phyloP scores from a whole-genome alignment of 495 filamentous ascomycete genomes.

The Pyrenopolyporus hunteri region DNA sequence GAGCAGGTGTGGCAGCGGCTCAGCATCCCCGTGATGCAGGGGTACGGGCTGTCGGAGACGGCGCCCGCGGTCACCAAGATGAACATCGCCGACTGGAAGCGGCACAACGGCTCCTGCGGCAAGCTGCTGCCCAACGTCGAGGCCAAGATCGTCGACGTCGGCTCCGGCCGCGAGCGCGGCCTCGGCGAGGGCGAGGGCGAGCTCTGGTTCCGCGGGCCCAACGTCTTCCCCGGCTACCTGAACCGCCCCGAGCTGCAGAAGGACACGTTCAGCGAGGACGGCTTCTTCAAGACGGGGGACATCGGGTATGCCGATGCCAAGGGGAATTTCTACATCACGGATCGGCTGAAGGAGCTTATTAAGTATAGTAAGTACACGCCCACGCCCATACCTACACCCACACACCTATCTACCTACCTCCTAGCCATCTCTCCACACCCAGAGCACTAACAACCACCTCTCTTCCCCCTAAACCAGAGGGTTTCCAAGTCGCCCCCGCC shows the following conservation, averaged over 20 bases:
- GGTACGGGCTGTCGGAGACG: constrained; percentile 63
- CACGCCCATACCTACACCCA: background rate
- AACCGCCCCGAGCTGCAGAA: constrained; percentile 70
- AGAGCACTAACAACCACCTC: constrained; percentile 1
- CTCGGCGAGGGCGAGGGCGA: constrained; percentile 56
- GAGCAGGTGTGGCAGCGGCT: constrained; percentile 77
- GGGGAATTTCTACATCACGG: constrained; percentile 68
- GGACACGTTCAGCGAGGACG: constrained; percentile 70
- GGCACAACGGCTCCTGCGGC: constrained; percentile 79
- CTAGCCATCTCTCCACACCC: background rate
- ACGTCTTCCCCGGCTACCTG: constrained; percentile 78
- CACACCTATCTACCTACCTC: background rate
- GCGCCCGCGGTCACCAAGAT: constrained; percentile 62
- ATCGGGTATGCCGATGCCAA: constrained; percentile 63
- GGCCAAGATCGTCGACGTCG: constrained; percentile 76
- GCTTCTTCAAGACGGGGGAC: constrained; percentile 87
- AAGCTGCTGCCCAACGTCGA: constrained; percentile 79
- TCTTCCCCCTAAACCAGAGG: constrained; percentile 49
- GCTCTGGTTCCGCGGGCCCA: constrained; percentile 78
- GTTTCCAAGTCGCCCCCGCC: constrained; percentile 87
- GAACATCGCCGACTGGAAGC: constrained; percentile 78
- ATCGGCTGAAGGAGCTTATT: constrained; percentile 90
- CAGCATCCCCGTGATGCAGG: constrained; percentile 71
- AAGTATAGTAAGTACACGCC: constrained; percentile 67
- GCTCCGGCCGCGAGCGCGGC: constrained; percentile 45